Evolutionary conservation across 208 protist species (phyloP).

Genomic region (Trypanosoma cruzi): DNA sequence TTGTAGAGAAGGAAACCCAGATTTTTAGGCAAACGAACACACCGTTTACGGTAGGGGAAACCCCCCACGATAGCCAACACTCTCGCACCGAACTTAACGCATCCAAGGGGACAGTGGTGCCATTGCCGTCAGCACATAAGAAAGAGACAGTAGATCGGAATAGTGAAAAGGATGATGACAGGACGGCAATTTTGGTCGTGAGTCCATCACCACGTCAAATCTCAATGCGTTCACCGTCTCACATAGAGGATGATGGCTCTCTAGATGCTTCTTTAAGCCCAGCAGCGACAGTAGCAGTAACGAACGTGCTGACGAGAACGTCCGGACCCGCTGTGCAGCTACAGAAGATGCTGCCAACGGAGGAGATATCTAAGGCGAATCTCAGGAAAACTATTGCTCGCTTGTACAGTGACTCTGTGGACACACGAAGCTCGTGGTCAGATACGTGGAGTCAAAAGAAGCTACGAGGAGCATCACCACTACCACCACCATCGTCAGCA

Average conservation of each 20-base stretch:
- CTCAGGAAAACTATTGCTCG: neutral
- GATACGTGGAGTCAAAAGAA: neutral
- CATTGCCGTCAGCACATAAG: neutral
- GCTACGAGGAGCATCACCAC: neutral
- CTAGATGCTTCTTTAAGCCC: neutral
- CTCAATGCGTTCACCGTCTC: neutral
- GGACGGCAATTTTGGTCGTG: neutral
- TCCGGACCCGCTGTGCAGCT: neutral
- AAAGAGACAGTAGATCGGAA: neutral
- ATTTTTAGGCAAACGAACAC: neutral
- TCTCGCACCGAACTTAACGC: neutral
- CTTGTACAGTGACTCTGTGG: neutral
- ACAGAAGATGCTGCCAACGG: neutral
- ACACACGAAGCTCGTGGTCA: too few relatives aligned
- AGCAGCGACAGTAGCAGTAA: neutral
- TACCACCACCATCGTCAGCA: neutral
- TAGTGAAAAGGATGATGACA: neutral
- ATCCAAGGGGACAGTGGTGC: neutral
- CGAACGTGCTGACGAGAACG: neutral
- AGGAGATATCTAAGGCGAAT: constrained; percentile 1
- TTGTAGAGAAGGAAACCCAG: too few relatives aligned
- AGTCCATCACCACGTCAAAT: neutral
- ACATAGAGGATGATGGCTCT: neutral
- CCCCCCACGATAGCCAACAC: neutral
- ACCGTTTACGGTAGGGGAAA: neutral